Conservation (phyloP, 2,329 filamentous ascomycete genomes). For the Zarea fungicola region DNA sequence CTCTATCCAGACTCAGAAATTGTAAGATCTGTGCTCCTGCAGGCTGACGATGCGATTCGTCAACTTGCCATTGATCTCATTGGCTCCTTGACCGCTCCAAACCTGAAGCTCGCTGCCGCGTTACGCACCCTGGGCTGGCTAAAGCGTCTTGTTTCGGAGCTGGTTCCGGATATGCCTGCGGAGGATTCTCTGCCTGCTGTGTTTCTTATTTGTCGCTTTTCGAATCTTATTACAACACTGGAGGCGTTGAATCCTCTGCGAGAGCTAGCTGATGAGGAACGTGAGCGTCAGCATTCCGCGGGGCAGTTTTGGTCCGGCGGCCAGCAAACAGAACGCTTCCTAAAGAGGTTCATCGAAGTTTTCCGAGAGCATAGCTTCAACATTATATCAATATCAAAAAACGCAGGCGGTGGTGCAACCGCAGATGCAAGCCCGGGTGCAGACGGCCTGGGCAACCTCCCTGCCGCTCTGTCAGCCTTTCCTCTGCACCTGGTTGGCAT, state of each 20-base stretch:
- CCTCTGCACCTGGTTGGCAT: constrained; percentile 77
- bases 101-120: constrained; percentile 81
- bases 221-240: constrained; percentile 72
- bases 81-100: constrained; percentile 66
- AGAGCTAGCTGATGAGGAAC: constrained; percentile 86
- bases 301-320: constrained; percentile 58
- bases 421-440: constrained; percentile 2
- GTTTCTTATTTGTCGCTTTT: constrained; percentile 81
- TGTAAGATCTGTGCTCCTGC: constrained; percentile 64
- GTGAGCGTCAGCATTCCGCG: constrained; percentile 38
- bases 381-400: constrained; percentile 90
- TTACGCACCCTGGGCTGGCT: constrained; percentile 91
- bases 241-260: constrained; percentile 79
- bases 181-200: constrained; percentile 74
- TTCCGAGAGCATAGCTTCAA: constrained; percentile 97
- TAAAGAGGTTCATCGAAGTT: constrained; percentile 95
- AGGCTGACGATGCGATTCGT: constrained; percentile 84
- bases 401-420: constrained; percentile 52
- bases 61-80: constrained; percentile 84
- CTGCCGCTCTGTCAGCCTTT: constrained; percentile 76
- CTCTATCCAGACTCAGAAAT: constrained; percentile 77
- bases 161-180: constrained; percentile 35
- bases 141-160: constrained; percentile 76
- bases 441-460: constrained; percentile 52
- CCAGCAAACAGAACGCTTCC: constrained; percentile 87